Base-by-base conservation (phyloP, 768 basidiomycete species). In the Calvatia gigantea region DNA sequence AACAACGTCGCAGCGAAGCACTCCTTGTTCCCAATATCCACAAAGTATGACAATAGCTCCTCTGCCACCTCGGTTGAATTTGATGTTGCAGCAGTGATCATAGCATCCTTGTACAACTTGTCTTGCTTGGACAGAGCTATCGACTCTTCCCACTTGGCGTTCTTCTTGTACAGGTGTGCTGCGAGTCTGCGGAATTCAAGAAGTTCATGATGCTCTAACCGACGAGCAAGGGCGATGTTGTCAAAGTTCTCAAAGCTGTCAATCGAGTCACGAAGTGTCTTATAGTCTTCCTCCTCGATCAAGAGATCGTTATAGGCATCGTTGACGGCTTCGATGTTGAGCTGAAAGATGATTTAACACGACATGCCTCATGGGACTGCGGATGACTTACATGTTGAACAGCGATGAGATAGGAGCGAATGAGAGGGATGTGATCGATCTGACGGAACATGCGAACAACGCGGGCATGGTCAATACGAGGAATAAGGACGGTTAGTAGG, bases 201-300 rank as follows among this genome's bases (percentile, higher is more conserved):
- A 17, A 98, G 80, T 52, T 89, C 89, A 65, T 98, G 96, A 61
- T 82, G 84, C 72, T 97, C 93, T 54, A 99, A 72, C 47, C 90
- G 83, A 64, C 82, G 82, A 1, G 96, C 95, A 29, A 99, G 84
- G 28, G 75, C 80, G 57, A 93, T 85, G 62, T 91, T 93, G 72
- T 98, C 91, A 76, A 97, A 99, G 73, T 97, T 98, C 73, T 98
- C 94, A 66, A 97, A 95, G 69, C 94, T 94, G 73, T 98, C 96
- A 50, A 98, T 95, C 8, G 93, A 95, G 70, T 97, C 97, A 7
- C 96, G 90, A 6, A 99, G 82, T 0, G 96, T 98, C 71, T 96
- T 94, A 78, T 95, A 93, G 68, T 99, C 96, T 72, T 99, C 97
- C 70, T 99, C 97, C 70, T 99, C 97, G 57, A 99, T 98, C 39